A percentile compares a stretch with the other conserved stretches of the same genome.
phyloP scores from a whole-genome alignment of 805 yeast species.

The Cyberlindnera bimundalis region DNA sequence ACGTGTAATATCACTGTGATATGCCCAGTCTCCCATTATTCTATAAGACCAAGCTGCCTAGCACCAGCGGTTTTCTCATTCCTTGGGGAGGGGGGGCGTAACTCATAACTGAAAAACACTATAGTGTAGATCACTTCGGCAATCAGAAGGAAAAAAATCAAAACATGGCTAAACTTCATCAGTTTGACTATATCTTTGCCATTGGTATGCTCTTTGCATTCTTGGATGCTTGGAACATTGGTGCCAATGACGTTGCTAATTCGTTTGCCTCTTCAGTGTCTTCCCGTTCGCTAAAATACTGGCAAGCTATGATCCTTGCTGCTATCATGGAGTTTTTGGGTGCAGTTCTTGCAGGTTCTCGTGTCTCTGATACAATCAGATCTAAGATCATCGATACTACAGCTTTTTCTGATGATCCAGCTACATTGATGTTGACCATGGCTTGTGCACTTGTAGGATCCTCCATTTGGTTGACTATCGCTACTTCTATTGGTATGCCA shows the following conservation, averaged over 20 bases:
- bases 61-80: too few species aligned
- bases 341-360: conserved; percentile 68
- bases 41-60: neutral
- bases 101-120: too few species aligned
- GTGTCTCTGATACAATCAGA: conserved; percentile 72
- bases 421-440: conserved; percentile 73
- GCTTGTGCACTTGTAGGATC: conserved; percentile 73
- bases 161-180: conserved; percentile 20
- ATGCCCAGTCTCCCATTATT: neutral
- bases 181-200: conserved; percentile 70
- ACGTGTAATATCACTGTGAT: neutral
- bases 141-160: too few species aligned
- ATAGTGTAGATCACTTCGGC: too few species aligned
- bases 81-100: too few species aligned
- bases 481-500: conserved; percentile 69
- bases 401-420: conserved; percentile 52
- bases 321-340: conserved; percentile 72
- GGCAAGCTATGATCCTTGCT: conserved; percentile 75
- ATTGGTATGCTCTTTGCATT: conserved; percentile 67
- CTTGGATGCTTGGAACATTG: conserved; percentile 76
- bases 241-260: conserved; percentile 81
- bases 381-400: conserved; percentile 55
- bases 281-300: conserved; percentile 61
- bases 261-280: conserved; percentile 77
- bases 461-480: conserved; percentile 63